Evolutionary conservation across 2,329 filamentous ascomycete species (phyloP).

Genomic region (Fusarium vanettenii): DNA sequence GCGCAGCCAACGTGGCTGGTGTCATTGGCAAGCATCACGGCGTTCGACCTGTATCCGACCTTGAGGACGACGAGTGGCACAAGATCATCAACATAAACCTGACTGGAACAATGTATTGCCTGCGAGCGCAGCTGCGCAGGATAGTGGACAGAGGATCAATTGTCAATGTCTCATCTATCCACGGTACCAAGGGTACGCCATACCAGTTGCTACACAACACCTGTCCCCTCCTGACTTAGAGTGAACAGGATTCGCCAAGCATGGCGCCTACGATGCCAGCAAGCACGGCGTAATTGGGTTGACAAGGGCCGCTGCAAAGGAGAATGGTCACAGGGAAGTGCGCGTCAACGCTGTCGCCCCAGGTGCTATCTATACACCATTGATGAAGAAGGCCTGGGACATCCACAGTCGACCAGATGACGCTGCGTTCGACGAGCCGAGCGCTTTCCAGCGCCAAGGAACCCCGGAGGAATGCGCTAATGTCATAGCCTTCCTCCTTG

Average conservation of each 20-base stretch:
- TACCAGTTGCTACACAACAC: not conserved
- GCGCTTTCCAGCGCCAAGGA: conserved; percentile 57
- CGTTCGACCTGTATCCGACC: conserved; percentile 52
- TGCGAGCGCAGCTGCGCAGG: conserved; percentile 58
- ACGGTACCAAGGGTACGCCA: conserved; percentile 56
- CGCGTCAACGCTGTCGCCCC: conserved; percentile 60
- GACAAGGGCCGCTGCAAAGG: conserved; percentile 52
- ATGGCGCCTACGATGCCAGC: conserved; percentile 54
- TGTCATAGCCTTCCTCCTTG: conserved; percentile 50
- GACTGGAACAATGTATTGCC: conserved; percentile 63
- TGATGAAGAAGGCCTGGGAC: conserved; percentile 59
- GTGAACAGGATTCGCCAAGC: conserved; percentile 47
- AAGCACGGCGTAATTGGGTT: conserved; percentile 54
- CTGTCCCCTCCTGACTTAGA: conserved; percentile 24
- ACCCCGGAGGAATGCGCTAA: conserved; percentile 53
- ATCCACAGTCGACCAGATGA: conserved; percentile 47
- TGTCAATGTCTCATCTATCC: conserved; percentile 66
- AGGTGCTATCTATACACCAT: conserved; percentile 61
- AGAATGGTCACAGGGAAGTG: conserved; percentile 57
- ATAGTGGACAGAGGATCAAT: conserved; percentile 62
- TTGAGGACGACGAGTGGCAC: conserved; percentile 62
- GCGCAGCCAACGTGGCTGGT: conserved; percentile 67
- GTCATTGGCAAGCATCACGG: conserved; percentile 60
- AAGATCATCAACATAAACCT: conserved; percentile 61
- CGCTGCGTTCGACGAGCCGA: conserved; percentile 56